These are phyloP conservation scores for Haematococcus lacustris DNA, from an alignment of 139 green algal genomes.

Conservation along the genomic window DNA sequence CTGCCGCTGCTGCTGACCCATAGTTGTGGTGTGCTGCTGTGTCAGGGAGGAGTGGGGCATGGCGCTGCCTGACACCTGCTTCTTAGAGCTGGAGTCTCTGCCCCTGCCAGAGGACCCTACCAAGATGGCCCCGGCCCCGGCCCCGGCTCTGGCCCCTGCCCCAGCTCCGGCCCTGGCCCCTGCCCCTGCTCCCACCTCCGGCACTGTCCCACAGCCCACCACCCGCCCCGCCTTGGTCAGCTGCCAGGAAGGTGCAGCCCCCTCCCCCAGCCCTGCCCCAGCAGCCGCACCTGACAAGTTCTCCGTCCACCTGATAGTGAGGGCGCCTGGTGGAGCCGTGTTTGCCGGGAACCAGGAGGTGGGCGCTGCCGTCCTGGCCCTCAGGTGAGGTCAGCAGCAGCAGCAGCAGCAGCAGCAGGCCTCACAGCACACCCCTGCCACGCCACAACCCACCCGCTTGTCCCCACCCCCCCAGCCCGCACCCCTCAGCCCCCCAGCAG, in stretches of 20 bases:
- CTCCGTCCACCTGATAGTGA: constrained; percentile 69
- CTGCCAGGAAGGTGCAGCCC: no score
- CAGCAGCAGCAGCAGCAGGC: no score
- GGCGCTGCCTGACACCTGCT: constrained; percentile 20
- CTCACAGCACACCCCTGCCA: no score
- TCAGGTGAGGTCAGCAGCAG: no score
- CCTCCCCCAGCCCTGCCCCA: no score
- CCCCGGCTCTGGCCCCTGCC: background rate
- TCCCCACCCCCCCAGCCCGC: no score
- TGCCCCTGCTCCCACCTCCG: background rate
- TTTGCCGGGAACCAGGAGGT: constrained; percentile 50
- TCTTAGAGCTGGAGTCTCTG: constrained; percentile 69
- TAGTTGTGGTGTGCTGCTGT: no score
- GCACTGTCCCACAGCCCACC: background rate
- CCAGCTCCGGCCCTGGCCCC: background rate
- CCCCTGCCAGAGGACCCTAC: background rate
- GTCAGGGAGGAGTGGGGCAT: constrained; percentile 31
- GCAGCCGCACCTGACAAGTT: constrained; percentile 55
- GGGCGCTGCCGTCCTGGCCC: constrained; percentile 14
- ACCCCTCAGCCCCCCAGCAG: no score
- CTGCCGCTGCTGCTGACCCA: no score
- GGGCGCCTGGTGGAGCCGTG: constrained; percentile 40
- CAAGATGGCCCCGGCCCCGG: background rate
- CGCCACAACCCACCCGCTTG: no score
- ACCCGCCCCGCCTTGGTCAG: no score